These are phyloP conservation scores for Jamesozyma gamospora DNA, from an alignment of 805 yeast genomes.

Conservation along the genomic window DNA sequence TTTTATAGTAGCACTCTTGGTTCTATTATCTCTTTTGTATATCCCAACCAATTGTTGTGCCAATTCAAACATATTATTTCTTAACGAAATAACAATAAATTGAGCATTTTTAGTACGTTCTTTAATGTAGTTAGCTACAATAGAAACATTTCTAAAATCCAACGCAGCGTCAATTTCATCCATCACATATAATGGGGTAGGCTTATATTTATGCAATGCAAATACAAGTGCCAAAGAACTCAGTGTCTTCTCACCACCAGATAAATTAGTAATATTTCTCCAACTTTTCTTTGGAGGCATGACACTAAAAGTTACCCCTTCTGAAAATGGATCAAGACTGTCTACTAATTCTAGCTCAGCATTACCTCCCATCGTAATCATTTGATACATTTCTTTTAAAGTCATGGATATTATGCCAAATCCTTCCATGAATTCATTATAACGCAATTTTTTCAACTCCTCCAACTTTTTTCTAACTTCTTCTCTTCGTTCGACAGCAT, in stretches of 20 bases:
- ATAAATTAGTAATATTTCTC: slow-evolving; percentile 88
- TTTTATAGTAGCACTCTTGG: slow-evolving; percentile 68
- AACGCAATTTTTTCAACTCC: slow-evolving; percentile 58
- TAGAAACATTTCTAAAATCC: slow-evolving; percentile 92
- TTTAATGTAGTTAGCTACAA: slow-evolving; percentile 93
- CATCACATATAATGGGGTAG: slow-evolving; percentile 96
- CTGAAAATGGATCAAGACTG: slow-evolving; percentile 94
- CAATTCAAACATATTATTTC: slow-evolving; percentile 96
- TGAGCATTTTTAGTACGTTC: slow-evolving; percentile 95
- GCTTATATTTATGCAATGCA: slow-evolving; percentile 91
- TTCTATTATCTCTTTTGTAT: slow-evolving; percentile 86
- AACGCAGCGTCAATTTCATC: slow-evolving; percentile 98
- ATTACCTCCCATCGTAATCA: slow-evolving; percentile 99
- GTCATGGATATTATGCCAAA: slow-evolving; percentile 78
- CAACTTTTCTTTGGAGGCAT: slow-evolving; percentile 99
- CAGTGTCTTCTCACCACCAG: slow-evolving; percentile 97
- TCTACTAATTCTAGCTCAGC: slow-evolving; percentile 95
- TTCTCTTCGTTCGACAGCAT: slow-evolving; percentile 60
- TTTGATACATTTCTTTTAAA: slow-evolving; percentile 91
- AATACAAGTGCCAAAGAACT: slow-evolving; percentile 91
- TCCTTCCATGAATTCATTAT: slow-evolving; percentile 89
- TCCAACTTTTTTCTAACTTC: slow-evolving; percentile 50
- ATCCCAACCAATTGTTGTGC: slow-evolving; percentile 93
- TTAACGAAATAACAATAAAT: slow-evolving; percentile 84
- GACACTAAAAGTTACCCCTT: slow-evolving; percentile 91